Base-by-base conservation (phyloP, 2,329 filamentous ascomycete genomes). In the Xylariaceae sp. region DNA sequence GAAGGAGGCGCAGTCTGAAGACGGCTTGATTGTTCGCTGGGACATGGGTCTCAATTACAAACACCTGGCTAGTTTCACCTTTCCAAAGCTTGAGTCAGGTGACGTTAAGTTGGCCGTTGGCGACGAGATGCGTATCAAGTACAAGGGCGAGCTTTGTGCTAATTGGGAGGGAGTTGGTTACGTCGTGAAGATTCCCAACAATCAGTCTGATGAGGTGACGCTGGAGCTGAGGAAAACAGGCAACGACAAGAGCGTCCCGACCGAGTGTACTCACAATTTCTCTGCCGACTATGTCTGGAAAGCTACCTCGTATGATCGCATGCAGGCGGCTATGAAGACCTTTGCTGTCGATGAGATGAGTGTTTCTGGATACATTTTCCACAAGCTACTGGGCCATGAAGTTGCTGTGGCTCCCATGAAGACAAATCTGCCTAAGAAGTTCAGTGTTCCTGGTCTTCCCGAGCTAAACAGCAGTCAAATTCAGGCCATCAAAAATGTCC, bases 241-340 rank as follows among this genome's bases (percentile, higher is more conserved):
- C 47, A 95, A 95, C 61, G 90, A 97, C 69, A 97, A 97, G 66
- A 88, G 86, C 19, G 88, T 97, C 1, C 93, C 93, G 1, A 95
- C 89, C 0, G 91, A 98, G 58, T 93, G 91, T 65, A 95, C 91
- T 0, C 89, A 95, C 67, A 95, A 96, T 65, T 98, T 98, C 67
- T 95, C 89, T 13, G 93, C 91, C 51, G 93, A 98, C 64, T 98
- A 98, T 60, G 93, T 98, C 42, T 98, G 93, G 93, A 98, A 98
- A 64, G 93, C 94, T 12, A 98, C 94, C 0, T 97, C 91, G 0
- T 98, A 98, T 62, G 93, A 98, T 60, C 90, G 93, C 49, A 98
- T 98, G 93, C 93, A 98, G 65, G 81, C 90, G 52, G 94, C 93
- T 41, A 97, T 98, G 91, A 97, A 96, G 74, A 97, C 89, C 0